A percentile compares a stretch with the other conserved stretches of the same genome.
Evolutionary conservation across 768 basidiomycete genomes (phyloP).

Genomic region (Tricholomella constricta): DNA sequence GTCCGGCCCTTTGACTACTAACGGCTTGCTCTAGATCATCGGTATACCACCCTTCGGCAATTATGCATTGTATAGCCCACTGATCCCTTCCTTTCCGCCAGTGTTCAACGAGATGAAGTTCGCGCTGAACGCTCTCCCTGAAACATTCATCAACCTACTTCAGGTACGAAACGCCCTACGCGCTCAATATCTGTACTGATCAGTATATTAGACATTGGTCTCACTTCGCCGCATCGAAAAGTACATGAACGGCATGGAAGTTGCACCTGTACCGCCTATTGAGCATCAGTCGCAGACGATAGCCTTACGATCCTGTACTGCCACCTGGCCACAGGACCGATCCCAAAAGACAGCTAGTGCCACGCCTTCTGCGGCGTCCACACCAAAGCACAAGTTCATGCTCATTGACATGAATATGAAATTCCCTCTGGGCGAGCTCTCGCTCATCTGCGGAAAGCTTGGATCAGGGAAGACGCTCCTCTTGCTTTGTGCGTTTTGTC

Average conservation of each 20-base stretch:
- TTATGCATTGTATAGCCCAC: neutral
- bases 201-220: slow-evolving; percentile 59
- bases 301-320: slow-evolving; percentile 79
- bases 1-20: slow-evolving; percentile 40
- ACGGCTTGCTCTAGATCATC: slow-evolving; percentile 50
- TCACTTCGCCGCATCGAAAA: slow-evolving; percentile 91
- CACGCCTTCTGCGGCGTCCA: slow-evolving; percentile 59
- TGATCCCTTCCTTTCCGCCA: slow-evolving; percentile 21
- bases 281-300: slow-evolving; percentile 60
- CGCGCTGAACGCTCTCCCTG: slow-evolving; percentile 84
- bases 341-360: slow-evolving; percentile 34
- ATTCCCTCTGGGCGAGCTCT: slow-evolving; percentile 79
- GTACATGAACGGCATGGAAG: slow-evolving; percentile 77
- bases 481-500: slow-evolving; percentile 53
- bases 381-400: slow-evolving; percentile 78
- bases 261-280: slow-evolving; percentile 61
- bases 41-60: slow-evolving; percentile 34
- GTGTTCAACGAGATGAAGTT: slow-evolving; percentile 91
- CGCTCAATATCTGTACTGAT: neutral
- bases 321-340: slow-evolving; percentile 90
- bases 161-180: slow-evolving; percentile 48
- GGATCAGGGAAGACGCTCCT: slow-evolving; percentile 89
- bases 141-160: slow-evolving; percentile 87
- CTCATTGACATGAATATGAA: slow-evolving; percentile 76
- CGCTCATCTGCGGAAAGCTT: slow-evolving; percentile 85